These are phyloP conservation scores for Colletotrichum graminicola DNA, from an alignment of 2,329 filamentous ascomycete genomes.

Conservation along the genomic window DNA sequence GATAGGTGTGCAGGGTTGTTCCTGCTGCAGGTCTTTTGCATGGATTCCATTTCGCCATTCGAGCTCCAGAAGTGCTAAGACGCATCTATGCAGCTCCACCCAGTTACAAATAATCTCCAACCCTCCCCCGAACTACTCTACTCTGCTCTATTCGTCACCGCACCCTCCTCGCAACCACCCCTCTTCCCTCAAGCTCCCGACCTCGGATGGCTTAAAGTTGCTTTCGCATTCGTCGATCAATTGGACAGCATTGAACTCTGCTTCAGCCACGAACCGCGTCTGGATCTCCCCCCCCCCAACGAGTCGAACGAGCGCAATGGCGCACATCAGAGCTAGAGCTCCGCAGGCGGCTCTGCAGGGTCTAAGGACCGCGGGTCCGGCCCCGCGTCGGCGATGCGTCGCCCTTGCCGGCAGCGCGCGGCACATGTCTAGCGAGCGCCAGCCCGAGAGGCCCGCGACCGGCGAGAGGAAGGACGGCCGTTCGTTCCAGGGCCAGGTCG, in stretches of 20 bases:
- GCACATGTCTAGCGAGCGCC: conserved; percentile 46
- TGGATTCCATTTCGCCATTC: conserved; percentile 38
- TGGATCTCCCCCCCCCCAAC: not conserved
- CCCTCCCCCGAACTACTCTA: not conserved
- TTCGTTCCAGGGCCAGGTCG: conserved; percentile 70
- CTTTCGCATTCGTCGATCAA: not conserved
- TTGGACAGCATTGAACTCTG: not conserved
- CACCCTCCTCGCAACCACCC: conserved; percentile 6
- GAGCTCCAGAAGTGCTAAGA: conserved; percentile 41
- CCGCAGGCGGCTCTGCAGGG: conserved; percentile 49
- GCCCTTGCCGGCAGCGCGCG: conserved; percentile 31
- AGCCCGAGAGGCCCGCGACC: conserved; percentile 41
- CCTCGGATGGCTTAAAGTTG: conserved; percentile 4
- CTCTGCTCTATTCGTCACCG: not conserved
- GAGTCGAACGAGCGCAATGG: conserved; percentile 45
- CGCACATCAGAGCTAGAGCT: conserved; percentile 51
- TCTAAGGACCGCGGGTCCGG: conserved; percentile 44
- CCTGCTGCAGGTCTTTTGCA: conserved; percentile 38
- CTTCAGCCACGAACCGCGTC: conserved; percentile 1
- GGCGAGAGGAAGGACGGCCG: conserved; percentile 56
- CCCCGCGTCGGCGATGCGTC: conserved; percentile 36
- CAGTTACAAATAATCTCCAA: conserved; percentile 33
- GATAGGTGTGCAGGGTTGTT: conserved; percentile 25
- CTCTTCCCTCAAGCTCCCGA: conserved; percentile 13
- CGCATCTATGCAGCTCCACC: conserved; percentile 23